These are phyloP conservation scores for Rhynchospora pubera DNA, from an alignment of 176 grass and related monocot genomes.

Conservation along the genomic window DNA sequence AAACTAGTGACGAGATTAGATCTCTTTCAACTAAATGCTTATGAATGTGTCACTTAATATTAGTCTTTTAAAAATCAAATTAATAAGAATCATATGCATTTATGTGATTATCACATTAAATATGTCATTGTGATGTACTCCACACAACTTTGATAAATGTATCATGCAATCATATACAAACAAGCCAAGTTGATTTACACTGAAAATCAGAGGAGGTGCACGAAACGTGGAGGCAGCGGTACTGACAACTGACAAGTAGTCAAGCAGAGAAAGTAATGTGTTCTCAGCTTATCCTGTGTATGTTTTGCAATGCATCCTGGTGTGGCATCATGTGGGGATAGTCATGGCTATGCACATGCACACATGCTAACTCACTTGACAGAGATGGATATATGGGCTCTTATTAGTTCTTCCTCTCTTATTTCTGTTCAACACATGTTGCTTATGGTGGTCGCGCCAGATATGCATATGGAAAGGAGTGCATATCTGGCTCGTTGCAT, in stretches of 20 bases:
- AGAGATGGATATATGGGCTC: background rate
- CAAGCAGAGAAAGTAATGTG: background rate
- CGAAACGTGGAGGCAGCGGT: background rate
- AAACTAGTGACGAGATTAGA: background rate
- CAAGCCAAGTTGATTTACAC: background rate
- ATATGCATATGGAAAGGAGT: background rate
- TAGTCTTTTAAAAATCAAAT: background rate
- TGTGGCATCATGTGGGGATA: background rate
- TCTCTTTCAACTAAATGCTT: background rate
- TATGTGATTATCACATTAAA: background rate
- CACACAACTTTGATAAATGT: background rate
- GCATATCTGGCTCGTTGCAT: background rate
- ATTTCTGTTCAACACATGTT: background rate
- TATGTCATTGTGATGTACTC: background rate
- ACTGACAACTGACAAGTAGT: background rate
- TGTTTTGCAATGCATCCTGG: background rate
- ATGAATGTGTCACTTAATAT: background rate
- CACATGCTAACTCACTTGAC: background rate
- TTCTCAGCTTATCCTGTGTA: background rate
- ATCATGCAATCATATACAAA: background rate
- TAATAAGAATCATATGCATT: background rate
- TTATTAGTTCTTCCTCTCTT: background rate
- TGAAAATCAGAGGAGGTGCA: background rate
- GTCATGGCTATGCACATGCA: background rate
- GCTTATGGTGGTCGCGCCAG: background rate